Base-by-base conservation (phyloP, 1,139 yeast genomes). In the Candida sp. region DNA sequence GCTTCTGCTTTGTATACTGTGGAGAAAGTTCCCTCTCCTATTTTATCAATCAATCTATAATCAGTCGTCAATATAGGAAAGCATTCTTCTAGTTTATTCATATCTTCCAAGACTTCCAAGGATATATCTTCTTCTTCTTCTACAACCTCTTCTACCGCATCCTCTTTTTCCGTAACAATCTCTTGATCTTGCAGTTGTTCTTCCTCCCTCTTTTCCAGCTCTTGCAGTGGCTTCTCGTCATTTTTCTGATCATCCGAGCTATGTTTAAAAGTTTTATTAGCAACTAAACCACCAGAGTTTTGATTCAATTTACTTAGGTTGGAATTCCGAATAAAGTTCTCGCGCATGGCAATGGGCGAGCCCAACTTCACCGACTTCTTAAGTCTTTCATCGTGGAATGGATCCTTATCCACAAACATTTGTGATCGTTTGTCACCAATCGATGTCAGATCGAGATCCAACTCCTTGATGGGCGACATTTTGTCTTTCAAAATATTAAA, bases 11-110 rank as follows among this genome's bases (percentile, higher is more conserved):
- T 86, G 71, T 89, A 93, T 4, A 93, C 97, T 1, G 90, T 81
- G 21, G 96, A 87, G 57, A 90, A 90, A 0, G 98, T 90, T 22
- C 98, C 97, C 61, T 91, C 97, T 9, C 99, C 99, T 51, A 91
- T 87, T 59, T 91, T 87, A 54, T 88, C 95, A 32, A 87, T 66
- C 22, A 93, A 68, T 35, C 82, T 71, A 57, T 86, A 91, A 40
- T 80, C 76, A 25, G 70, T 66, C 1, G 80, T 66, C 38, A 91
- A 69, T 1, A 76, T 76, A 3, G 84, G 84, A 57, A 91, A 89
- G 32, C 84, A 73, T 37, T 69, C 73, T 49, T 80, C 82, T 29
- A 91, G 72, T 45, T 73, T 70, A 39, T 70, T 72, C 75, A 89
- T 82, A 58, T 90, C 97, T 47, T 79, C 82, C 38, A 77, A 67